Percentiles rank a stretch among this genome's conserved stretches.
Conservation (phyloP, 1,284 basidiomycete species). For the Tilletia walkeri region DNA sequence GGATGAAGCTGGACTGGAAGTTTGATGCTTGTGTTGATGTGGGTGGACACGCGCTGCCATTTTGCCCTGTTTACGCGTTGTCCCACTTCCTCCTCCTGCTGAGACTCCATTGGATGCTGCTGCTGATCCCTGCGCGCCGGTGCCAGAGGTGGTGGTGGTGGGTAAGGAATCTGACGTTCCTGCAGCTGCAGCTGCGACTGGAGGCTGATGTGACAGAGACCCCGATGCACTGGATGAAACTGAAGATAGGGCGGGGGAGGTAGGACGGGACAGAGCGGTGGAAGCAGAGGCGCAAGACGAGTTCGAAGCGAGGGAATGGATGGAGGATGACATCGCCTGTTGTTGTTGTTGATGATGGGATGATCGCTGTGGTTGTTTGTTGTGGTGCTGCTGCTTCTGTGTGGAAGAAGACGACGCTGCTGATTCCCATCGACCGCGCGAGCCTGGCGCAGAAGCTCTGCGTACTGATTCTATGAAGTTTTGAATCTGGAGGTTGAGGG, state of each 20-base stretch:
- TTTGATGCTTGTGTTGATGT: neutral
- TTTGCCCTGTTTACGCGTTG: too few relatives aligned
- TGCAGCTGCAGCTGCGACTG: neutral
- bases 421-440: slow-evolving; percentile 10
- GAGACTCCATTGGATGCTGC: slow-evolving; percentile 25
- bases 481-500: slow-evolving; percentile 77
- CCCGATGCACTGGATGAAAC: slow-evolving; percentile 17
- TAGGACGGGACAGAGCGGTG: slow-evolving; percentile 31
- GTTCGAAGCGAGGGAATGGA: neutral
- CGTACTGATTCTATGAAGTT: slow-evolving; percentile 78
- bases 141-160: neutral
- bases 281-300: slow-evolving; percentile 20
- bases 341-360: neutral
- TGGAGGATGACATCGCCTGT: slow-evolving; percentile 6
- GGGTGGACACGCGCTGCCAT: neutral
- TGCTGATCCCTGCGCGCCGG: neutral
- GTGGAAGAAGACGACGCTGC: neutral
- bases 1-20: neutral
- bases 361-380: neutral
- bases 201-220: neutral
- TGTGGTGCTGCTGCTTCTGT: neutral
- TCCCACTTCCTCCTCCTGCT: too few relatives aligned
- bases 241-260: slow-evolving; percentile 37
- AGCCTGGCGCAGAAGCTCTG: slow-evolving; percentile 55
- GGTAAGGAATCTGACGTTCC: neutral